Evolutionary conservation across 2,329 filamentous ascomycete species (phyloP).

Genomic region (Zymoseptoria passerinii): DNA sequence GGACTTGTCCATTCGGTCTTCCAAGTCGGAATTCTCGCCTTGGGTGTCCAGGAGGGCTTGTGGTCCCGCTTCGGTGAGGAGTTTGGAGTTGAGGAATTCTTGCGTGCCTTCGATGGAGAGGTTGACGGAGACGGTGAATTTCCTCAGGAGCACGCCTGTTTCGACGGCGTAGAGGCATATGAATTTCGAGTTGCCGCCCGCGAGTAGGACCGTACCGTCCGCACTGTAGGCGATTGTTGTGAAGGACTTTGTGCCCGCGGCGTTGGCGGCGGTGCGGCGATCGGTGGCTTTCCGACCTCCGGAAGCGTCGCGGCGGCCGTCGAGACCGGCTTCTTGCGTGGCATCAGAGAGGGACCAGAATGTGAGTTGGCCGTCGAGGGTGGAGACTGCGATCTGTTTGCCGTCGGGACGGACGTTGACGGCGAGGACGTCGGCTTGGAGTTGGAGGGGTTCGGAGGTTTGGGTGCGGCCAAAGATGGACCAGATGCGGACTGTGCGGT

Average conservation of each 20-base stretch:
- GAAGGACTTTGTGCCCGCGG: slow-evolving; percentile 83
- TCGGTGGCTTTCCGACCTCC: slow-evolving; percentile 84
- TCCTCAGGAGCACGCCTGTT: slow-evolving; percentile 84
- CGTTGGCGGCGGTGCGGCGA: slow-evolving; percentile 83
- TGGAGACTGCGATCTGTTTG: slow-evolving; percentile 81
- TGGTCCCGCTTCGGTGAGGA: slow-evolving; percentile 84
- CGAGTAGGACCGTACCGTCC: slow-evolving; percentile 82
- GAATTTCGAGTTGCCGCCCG: slow-evolving; percentile 94
- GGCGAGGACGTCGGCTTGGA: slow-evolving; percentile 82
- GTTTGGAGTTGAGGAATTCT: slow-evolving; percentile 88
- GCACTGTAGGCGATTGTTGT: slow-evolving; percentile 81
- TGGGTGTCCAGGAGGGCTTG: slow-evolving; percentile 75
- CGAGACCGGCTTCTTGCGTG: slow-evolving; percentile 74
- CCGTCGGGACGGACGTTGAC: slow-evolving; percentile 86
- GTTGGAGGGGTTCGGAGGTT: slow-evolving; percentile 84
- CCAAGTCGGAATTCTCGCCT: slow-evolving; percentile 80
- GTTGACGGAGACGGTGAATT: slow-evolving; percentile 92
- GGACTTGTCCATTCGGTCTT: slow-evolving; percentile 69
- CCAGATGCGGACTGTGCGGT: slow-evolving; percentile 91
- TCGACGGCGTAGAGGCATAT: slow-evolving; percentile 95
- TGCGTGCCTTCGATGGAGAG: slow-evolving; percentile 93
- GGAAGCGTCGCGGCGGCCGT: slow-evolving; percentile 85
- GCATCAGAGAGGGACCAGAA: slow-evolving; percentile 93
- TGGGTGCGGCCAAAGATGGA: slow-evolving; percentile 90
- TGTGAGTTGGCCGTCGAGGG: slow-evolving; percentile 83